These are phyloP conservation scores for Verticillium zaregamsianum DNA, from an alignment of 2,329 filamentous ascomycete species.

Conservation along the genomic window DNA sequence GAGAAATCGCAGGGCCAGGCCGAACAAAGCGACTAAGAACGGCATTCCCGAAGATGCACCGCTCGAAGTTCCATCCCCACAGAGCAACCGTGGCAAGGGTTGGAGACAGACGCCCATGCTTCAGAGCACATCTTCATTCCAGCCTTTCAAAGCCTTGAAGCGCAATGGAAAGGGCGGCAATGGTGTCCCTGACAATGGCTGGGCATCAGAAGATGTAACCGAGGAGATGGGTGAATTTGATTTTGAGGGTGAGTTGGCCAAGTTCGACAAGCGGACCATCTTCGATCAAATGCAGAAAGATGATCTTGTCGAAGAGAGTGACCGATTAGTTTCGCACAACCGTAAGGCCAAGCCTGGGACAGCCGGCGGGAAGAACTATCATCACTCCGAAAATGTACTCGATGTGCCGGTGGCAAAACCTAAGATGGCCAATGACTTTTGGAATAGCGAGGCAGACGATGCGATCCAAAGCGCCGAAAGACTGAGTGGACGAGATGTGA, in stretches of 20 bases:
- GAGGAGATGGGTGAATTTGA: conserved; percentile 95
- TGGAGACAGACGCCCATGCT: conserved; percentile 59
- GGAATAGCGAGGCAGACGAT: conserved; percentile 74
- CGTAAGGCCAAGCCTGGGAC: conserved; percentile 65
- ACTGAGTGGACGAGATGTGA: conserved; percentile 44
- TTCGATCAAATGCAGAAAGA: conserved; percentile 91
- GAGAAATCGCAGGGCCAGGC: conserved; percentile 18
- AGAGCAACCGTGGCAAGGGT: conserved; percentile 39
- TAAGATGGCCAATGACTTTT: conserved; percentile 49
- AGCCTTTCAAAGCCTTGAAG: conserved; percentile 59
- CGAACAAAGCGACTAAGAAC: conserved; percentile 26
- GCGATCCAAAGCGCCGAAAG: conserved; percentile 42
- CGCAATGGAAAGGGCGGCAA: conserved; percentile 42
- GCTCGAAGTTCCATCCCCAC: conserved; percentile 10
- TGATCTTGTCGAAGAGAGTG: conserved; percentile 83
- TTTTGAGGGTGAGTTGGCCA: conserved; percentile 82
- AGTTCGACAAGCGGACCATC: conserved; percentile 89
- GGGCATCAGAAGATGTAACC: conserved; percentile 93
- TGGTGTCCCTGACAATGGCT: conserved; percentile 63
- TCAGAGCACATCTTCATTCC: conserved; percentile 57
- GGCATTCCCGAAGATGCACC: conserved; percentile 11
- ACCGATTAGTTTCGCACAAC: conserved; percentile 88
- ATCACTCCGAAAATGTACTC: conserved; percentile 88
- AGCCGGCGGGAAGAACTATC: conserved; percentile 81
- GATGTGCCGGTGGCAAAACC: conserved; percentile 47